Percentiles rank a stretch among this genome's conserved stretches.
phyloP scores from a whole-genome alignment of 495 filamentous ascomycete genomes.

The Talaromyces thailandensis region DNA sequence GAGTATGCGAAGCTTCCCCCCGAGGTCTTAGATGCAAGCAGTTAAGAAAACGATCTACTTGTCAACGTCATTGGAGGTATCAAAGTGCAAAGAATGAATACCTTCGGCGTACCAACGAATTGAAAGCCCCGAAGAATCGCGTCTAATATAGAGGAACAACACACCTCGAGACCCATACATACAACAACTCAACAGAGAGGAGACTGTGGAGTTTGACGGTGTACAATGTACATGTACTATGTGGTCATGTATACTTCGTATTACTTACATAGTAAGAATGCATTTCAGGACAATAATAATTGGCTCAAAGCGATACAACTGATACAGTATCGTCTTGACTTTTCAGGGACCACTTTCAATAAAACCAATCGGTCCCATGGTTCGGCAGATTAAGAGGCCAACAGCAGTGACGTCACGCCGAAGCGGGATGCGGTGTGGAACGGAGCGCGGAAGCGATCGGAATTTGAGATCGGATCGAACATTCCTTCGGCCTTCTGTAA shows the following conservation, averaged over 20 bases:
- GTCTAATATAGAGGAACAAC: background rate
- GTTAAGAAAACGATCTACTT: background rate
- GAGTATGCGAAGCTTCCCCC: background rate
- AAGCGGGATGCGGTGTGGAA: background rate
- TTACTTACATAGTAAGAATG: too few species aligned
- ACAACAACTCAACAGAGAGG: background rate
- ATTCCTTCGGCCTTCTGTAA: background rate
- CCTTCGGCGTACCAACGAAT: background rate
- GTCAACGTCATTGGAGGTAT: background rate
- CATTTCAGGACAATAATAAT: background rate
- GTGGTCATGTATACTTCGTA: background rate
- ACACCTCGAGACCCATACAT: background rate
- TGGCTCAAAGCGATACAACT: background rate
- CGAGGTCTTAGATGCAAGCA: background rate
- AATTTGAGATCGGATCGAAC: background rate
- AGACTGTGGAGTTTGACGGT: background rate
- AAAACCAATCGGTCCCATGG: background rate
- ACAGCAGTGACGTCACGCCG: background rate
- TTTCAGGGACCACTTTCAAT: background rate
- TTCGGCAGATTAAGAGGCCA: background rate
- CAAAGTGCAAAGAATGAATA: background rate
- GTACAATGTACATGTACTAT: background rate
- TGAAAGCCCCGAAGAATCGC: background rate
- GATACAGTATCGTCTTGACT: background rate
- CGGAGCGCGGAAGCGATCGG: background rate